A percentile compares a stretch with the other conserved stretches of the same genome.
phyloP scores from a whole-genome alignment of 768 basidiomycete genomes.

The Russula compacta region DNA sequence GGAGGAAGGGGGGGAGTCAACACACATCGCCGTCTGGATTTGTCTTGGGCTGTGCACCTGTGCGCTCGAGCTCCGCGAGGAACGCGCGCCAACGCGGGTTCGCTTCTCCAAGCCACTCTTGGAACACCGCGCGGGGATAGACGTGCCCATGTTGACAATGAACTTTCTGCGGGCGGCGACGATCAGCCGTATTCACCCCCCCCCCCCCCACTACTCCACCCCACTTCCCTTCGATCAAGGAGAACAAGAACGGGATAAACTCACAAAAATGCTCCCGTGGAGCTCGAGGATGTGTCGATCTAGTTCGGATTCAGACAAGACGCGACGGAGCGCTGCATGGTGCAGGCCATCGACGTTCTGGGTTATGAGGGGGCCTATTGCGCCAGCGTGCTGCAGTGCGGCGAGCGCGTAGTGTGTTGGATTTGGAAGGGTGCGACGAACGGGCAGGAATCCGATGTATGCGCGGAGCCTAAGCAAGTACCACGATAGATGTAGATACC shows the following conservation, averaged over 20 bases:
- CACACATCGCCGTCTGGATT: constrained; percentile 91
- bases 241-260: constrained; percentile 15
- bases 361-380: constrained; percentile 62
- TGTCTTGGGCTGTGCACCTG: constrained; percentile 55
- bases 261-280: constrained; percentile 80
- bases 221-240: not conserved
- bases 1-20: constrained; percentile 4
- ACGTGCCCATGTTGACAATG: constrained; percentile 68
- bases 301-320: constrained; percentile 32
- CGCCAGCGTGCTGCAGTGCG: constrained; percentile 62
- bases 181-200: not conserved
- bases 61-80: constrained; percentile 51
- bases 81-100: constrained; percentile 78
- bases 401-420: constrained; percentile 84
- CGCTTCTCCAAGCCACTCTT: constrained; percentile 55
- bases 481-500: too few species aligned
- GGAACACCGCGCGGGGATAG: constrained; percentile 60
- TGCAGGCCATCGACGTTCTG: constrained; percentile 96
- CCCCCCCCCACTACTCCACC: too few species aligned
- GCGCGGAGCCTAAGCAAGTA: constrained; percentile 45
- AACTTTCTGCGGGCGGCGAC: constrained; percentile 44
- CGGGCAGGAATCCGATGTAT: constrained; percentile 79
- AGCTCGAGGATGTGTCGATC: constrained; percentile 59
- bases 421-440: constrained; percentile 77
- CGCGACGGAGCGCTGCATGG: constrained; percentile 56